phyloP scores from a whole-genome alignment of 306 rosid genomes.

The Arachis stenosperma region DNA sequence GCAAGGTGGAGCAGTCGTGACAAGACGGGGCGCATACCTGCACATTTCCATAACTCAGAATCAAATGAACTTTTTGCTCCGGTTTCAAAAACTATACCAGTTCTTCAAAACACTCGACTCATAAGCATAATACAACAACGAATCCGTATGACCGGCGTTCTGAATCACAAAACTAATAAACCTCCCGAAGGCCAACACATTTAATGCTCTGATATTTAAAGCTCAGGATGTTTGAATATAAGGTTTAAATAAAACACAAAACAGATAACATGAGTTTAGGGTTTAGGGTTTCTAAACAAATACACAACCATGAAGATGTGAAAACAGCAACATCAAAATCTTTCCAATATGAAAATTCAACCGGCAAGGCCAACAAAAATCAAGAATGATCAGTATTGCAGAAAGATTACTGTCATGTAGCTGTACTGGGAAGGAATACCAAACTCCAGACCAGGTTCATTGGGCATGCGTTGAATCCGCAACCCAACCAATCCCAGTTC shows the following conservation, averaged over 20 bases:
- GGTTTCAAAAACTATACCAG: conserved; percentile 9
- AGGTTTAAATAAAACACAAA: conserved; percentile 13
- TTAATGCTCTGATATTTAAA: neutral
- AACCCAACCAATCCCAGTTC: conserved; percentile 89
- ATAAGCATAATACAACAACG: conserved; percentile 17
- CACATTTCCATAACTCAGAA: conserved; percentile 15
- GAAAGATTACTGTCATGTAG: conserved; percentile 84
- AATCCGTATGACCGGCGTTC: conserved; percentile 3
- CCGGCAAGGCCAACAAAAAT: neutral
- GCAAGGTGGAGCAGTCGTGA: conserved; percentile 93
- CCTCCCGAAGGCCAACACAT: conserved; percentile 3
- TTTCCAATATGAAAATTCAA: neutral
- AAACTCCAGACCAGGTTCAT: conserved; percentile 80
- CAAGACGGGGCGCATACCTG: conserved; percentile 99
- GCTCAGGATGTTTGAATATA: neutral
- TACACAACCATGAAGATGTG: conserved; percentile 2
- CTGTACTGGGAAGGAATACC: conserved; percentile 90
- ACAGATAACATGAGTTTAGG: neutral
- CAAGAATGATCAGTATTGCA: conserved; percentile 25
- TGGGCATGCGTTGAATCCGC: conserved; percentile 98
- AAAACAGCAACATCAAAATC: neutral
- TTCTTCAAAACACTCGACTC: conserved; percentile 11
- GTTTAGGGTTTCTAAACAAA: neutral
- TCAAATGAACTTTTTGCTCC: conserved; percentile 29
- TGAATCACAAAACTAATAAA: conserved; percentile 22